phyloP scores from a whole-genome alignment of 305 asterid species.

The Andrographis paniculata region DNA sequence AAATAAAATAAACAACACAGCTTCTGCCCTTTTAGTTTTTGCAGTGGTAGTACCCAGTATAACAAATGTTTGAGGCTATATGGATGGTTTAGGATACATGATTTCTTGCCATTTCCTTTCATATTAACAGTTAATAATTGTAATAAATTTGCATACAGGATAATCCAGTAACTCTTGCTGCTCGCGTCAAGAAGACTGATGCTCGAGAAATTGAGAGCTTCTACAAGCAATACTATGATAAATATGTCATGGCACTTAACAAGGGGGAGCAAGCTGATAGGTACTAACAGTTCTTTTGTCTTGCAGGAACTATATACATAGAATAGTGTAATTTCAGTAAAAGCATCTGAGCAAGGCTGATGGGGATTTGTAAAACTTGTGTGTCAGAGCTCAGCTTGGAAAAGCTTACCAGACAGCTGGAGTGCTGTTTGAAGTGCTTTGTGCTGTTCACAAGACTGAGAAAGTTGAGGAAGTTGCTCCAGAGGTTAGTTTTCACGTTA shows the following conservation, averaged over 20 bases:
- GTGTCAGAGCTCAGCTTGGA: constrained; percentile 88
- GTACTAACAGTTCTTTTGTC: too few species aligned
- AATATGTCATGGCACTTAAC: constrained; percentile 88
- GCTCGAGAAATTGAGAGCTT: constrained; percentile 97
- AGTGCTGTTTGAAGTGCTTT: constrained; percentile 95
- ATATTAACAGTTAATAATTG: constrained; percentile 1
- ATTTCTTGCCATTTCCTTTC: constrained; percentile 9
- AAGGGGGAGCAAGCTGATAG: constrained; percentile 96
- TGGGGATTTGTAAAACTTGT: constrained; percentile 11
- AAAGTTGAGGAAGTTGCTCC: constrained; percentile 95
- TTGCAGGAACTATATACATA: constrained; percentile 3
- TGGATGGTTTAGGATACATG: too few species aligned
- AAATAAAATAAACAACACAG: too few species aligned
- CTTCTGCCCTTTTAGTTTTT: too few species aligned
- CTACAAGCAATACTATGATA: constrained; percentile 94
- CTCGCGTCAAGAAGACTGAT: constrained; percentile 89
- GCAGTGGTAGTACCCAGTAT: too few species aligned
- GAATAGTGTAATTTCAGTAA: too few species aligned
- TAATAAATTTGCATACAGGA: constrained; percentile 46
- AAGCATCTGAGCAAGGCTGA: constrained; percentile 12
- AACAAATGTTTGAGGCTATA: too few species aligned
- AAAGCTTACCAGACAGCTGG: constrained; percentile 99
- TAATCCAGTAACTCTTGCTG: constrained; percentile 72
- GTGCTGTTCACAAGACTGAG: constrained; percentile 94
- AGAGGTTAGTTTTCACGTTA: constrained; percentile 49